A percentile compares a stretch with the other conserved stretches of the same genome.
Conservation (phyloP, 202 grass and related monocot species). For the Digitaria exilis region DNA sequence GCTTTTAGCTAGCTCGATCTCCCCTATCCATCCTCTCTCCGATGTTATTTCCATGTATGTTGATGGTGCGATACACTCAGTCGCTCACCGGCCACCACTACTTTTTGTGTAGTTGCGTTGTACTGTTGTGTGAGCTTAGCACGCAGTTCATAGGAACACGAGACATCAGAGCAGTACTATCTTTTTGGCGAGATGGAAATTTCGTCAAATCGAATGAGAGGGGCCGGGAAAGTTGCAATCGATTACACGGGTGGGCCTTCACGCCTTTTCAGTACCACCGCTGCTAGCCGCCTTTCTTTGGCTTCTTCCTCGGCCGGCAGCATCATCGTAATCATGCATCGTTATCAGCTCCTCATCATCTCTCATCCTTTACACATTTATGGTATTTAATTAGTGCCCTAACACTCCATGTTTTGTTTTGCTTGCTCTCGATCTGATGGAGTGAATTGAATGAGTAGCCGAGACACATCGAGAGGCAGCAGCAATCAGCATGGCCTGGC, state of each 20-base stretch:
- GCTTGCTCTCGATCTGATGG: neutral
- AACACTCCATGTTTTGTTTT: neutral
- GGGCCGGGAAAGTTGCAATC: neutral
- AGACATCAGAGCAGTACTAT: neutral
- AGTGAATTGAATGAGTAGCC: neutral
- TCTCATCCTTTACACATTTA: conserved; percentile 4
- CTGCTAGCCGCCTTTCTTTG: neutral
- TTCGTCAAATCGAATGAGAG: neutral
- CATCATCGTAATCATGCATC: conserved; percentile 3
- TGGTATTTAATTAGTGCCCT: neutral
- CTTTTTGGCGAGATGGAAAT: neutral
- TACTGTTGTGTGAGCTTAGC: neutral
- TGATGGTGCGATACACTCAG: no score
- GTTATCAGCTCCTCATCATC: neutral
- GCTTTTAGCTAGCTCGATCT: neutral
- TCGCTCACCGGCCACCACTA: no score
- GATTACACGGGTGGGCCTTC: neutral
- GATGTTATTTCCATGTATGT: no score
- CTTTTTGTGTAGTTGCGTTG: no score
- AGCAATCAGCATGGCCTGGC: neutral
- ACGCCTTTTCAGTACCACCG: neutral
- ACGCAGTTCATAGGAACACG: conserved; percentile 8
- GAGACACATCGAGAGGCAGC: neutral
- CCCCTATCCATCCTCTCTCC: no score
- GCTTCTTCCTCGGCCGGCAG: neutral